phyloP scores from a whole-genome alignment of 768 basidiomycete genomes.

The Leccinum obscurum region DNA sequence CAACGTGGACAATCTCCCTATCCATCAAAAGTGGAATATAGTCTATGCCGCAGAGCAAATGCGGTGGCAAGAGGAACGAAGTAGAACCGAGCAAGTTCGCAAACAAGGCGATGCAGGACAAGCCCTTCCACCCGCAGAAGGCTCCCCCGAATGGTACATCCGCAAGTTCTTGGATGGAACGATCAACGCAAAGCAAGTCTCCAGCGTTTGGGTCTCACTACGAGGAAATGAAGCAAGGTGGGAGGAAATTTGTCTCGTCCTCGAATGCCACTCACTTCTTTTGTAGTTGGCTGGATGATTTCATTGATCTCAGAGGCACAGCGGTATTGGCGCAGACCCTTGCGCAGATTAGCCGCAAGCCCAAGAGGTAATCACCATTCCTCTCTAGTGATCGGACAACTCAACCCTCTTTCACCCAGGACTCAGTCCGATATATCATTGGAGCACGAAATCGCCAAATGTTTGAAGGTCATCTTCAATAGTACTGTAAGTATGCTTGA shows the following conservation, averaged over 20 bases:
- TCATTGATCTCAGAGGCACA: conserved; percentile 76
- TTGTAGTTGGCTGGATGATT: conserved; percentile 75
- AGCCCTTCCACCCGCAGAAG: conserved; percentile 51
- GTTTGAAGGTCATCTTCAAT: conserved; percentile 81
- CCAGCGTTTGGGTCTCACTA: conserved; percentile 71
- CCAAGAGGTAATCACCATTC: conserved; percentile 49
- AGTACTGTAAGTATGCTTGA: conserved; percentile 42
- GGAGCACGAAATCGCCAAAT: conserved; percentile 89
- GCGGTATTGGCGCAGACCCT: conserved; percentile 82
- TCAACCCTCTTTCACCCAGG: conserved; percentile 13
- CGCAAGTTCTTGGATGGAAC: conserved; percentile 86
- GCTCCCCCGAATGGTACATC: conserved; percentile 92
- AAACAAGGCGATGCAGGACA: conserved; percentile 62
- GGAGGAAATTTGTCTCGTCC: conserved; percentile 21
- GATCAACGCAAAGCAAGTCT: conserved; percentile 78
- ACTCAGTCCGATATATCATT: conserved; percentile 57
- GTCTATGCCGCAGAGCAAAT: conserved; percentile 82
- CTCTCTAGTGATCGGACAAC: background rate
- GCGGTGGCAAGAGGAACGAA: conserved; percentile 73
- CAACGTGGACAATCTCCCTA: conserved; percentile 56
- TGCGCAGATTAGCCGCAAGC: conserved; percentile 72
- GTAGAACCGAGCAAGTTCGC: conserved; percentile 59
- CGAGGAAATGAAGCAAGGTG: conserved; percentile 82
- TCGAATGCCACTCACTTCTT: conserved; percentile 18
- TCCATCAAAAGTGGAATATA: conserved; percentile 92